These are phyloP conservation scores for Paraphaeosphaeria sporulosa DNA, from an alignment of 2,329 filamentous ascomycete genomes.

Conservation along the genomic window DNA sequence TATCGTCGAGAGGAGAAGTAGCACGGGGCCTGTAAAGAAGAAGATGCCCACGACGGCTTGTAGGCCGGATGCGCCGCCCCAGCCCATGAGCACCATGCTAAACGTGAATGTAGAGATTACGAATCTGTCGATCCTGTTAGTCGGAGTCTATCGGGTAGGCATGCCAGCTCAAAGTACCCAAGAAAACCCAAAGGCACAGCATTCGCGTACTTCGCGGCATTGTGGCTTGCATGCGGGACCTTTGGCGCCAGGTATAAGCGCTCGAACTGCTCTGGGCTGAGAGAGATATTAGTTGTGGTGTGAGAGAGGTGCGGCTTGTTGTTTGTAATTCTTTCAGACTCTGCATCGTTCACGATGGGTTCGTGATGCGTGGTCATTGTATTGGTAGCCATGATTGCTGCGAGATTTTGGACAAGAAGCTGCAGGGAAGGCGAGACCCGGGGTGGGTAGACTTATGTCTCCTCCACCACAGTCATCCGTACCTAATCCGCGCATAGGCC, in stretches of 20 bases:
- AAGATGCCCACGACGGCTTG: conserved; percentile 50
- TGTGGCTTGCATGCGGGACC: conserved; percentile 29
- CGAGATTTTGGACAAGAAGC: not conserved
- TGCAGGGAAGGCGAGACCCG: not conserved
- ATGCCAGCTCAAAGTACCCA: conserved; percentile 23
- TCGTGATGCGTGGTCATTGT: conserved; percentile 6
- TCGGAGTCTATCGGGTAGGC: not conserved
- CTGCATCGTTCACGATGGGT: not conserved
- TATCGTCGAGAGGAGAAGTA: conserved; percentile 57
- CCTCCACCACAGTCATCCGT: not conserved
- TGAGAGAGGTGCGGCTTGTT: conserved; percentile 29
- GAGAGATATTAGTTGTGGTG: conserved; percentile 34
- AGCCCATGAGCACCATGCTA: conserved; percentile 50
- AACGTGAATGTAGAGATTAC: conserved; percentile 52
- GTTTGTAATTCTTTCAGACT: conserved; percentile 26
- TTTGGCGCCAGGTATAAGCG: conserved; percentile 39
- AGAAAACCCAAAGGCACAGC: conserved; percentile 39
- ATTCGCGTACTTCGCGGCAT: conserved; percentile 31
- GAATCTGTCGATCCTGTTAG: conserved; percentile 30
- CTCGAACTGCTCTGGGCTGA: conserved; percentile 40
- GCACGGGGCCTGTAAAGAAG: conserved; percentile 57
- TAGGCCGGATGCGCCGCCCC: conserved; percentile 48
- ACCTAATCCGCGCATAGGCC: not conserved
- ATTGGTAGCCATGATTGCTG: not conserved
- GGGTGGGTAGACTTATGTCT: not conserved